Evolutionary conservation across 2,329 filamentous ascomycete species (phyloP).

Genomic region (Hymenoscyphus infarciens): DNA sequence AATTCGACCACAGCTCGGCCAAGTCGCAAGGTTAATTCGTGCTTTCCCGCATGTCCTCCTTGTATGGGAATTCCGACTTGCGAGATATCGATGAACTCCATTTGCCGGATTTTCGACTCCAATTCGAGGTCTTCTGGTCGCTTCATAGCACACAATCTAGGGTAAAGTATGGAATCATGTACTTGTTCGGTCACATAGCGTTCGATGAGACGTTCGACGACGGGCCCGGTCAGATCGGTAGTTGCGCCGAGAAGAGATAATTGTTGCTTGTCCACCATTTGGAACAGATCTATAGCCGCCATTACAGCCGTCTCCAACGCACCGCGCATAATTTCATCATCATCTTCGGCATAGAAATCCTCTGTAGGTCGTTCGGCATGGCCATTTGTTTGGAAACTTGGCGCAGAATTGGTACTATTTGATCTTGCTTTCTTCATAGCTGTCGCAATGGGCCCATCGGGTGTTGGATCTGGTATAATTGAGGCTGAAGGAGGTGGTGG

Average conservation of each 20-base stretch:
- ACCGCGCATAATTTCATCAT: constrained; percentile 85
- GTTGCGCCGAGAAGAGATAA: constrained; percentile 86
- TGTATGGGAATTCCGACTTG: constrained; percentile 88
- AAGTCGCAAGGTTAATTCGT: constrained; percentile 74
- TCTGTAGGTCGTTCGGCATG: constrained; percentile 41
- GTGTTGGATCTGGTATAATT: constrained; percentile 55
- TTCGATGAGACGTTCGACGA: constrained; percentile 92
- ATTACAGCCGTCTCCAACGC: constrained; percentile 91
- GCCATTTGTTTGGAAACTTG: constrained; percentile 36
- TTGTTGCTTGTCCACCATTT: constrained; percentile 92
- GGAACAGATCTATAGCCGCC: constrained; percentile 90
- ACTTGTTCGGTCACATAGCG: constrained; percentile 91
- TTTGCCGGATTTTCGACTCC: constrained; percentile 85
- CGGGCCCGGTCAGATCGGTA: constrained; percentile 85
- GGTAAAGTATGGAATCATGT: constrained; percentile 79
- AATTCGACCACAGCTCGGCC: constrained; percentile 82
- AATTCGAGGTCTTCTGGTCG: constrained; percentile 81
- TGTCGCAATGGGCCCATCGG: constrained; percentile 53
- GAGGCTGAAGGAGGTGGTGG: constrained; percentile 67
- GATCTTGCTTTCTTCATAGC: constrained; percentile 55
- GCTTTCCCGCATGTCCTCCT: constrained; percentile 72
- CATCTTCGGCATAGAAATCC: constrained; percentile 76
- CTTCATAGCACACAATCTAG: constrained; percentile 73
- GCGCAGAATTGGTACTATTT: constrained; percentile 41
- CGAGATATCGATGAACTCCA: constrained; percentile 90